phyloP scores from a whole-genome alignment of 805 yeast species.

The Metschnikowia koreensis region DNA sequence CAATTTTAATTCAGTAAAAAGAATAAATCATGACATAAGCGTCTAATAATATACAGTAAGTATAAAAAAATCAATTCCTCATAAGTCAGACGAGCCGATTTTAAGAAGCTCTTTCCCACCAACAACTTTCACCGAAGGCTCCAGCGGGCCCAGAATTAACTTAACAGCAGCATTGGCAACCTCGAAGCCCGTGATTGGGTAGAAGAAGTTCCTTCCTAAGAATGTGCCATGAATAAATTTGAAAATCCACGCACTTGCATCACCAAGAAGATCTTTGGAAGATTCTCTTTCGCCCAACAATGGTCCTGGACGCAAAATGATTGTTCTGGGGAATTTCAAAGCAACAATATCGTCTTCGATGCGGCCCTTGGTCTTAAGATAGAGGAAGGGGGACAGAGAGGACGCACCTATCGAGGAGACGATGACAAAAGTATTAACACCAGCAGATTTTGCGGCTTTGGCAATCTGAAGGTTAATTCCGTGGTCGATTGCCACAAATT shows the following conservation, averaged over 20 bases:
- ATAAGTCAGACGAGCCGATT: conserved; percentile 14
- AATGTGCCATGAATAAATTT: conserved; percentile 17
- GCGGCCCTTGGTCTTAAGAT: conserved; percentile 68
- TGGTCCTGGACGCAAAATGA: conserved; percentile 76
- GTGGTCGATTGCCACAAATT: conserved; percentile 69
- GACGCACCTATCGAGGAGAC: conserved; percentile 69
- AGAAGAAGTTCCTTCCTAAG: conserved; percentile 13
- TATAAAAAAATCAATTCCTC: too few relatives aligned
- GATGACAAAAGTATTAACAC: conserved; percentile 65
- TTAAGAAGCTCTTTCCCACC: conserved; percentile 21
- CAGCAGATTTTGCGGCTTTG: conserved; percentile 67
- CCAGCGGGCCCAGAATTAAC: conserved; percentile 28
- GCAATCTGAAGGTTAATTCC: conserved; percentile 71
- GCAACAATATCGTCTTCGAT: conserved; percentile 65
- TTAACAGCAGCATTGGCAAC: conserved; percentile 58
- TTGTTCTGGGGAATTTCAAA: conserved; percentile 65
- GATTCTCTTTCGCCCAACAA: conserved; percentile 61
- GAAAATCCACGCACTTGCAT: conserved; percentile 31
- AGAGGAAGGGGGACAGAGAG: conserved; percentile 55
- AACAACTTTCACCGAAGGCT: conserved; percentile 24
- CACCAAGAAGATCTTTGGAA: conserved; percentile 22
- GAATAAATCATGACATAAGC: not conserved
- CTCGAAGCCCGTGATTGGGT: conserved; percentile 62
- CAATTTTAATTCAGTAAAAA: too few relatives aligned
- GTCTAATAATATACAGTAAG: too few relatives aligned